Conservation (phyloP, 345 rosid genomes). For the Raphanus sativus region DNA sequence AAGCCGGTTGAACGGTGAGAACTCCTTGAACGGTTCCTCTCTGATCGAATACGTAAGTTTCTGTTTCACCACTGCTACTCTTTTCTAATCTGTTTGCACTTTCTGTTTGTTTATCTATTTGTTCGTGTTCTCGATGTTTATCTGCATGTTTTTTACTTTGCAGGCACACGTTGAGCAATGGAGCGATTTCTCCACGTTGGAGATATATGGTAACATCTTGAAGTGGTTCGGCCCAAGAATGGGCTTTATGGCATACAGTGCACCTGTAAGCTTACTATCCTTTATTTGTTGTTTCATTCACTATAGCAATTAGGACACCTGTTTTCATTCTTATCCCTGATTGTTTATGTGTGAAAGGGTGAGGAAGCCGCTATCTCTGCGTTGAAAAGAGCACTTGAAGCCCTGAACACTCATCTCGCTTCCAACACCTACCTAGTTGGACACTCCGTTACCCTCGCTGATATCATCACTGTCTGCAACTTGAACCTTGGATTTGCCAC, state of each 20-base stretch:
- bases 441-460: slow-evolving; percentile 84
- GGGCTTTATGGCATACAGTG: slow-evolving; percentile 56
- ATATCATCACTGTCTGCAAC: slow-evolving; percentile 37
- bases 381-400: slow-evolving; percentile 76
- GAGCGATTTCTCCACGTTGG: slow-evolving; percentile 81
- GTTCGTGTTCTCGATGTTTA: neutral
- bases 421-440: slow-evolving; percentile 90
- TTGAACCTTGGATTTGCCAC: too few species aligned
- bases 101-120: neutral
- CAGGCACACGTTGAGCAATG: slow-evolving; percentile 93
- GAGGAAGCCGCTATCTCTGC: slow-evolving; percentile 78
- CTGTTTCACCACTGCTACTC: neutral
- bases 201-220: slow-evolving; percentile 60
- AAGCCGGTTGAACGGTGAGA: slow-evolving; percentile 57
- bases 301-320: neutral
- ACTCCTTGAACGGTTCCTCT: slow-evolving; percentile 64
- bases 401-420: slow-evolving; percentile 69
- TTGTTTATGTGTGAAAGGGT: slow-evolving; percentile 44
- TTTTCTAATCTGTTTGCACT: neutral
- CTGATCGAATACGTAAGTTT: slow-evolving; percentile 62
- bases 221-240: slow-evolving; percentile 64
- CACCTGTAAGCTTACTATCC: slow-evolving; percentile 54
- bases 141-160: slow-evolving; percentile 13
- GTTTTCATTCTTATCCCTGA: slow-evolving; percentile 2
- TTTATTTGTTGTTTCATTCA: neutral